Evolutionary conservation across 768 basidiomycete species (phyloP), one percentile per base, ranked within the genome.

Genomic region (Kockovaella imperatae): DNA sequence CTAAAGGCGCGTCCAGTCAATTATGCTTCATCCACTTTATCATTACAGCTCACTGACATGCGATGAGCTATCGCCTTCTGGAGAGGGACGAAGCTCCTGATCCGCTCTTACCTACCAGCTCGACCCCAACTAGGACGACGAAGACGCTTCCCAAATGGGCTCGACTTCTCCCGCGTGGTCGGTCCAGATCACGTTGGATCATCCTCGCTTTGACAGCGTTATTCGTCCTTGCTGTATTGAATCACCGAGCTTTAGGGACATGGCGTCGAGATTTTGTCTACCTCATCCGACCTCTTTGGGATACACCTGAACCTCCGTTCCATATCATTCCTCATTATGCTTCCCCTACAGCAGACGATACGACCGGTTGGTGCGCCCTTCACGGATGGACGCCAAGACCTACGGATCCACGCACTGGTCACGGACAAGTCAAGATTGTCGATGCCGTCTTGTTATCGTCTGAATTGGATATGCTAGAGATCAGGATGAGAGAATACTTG

Each of bases 391-490:
- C 38, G 14, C 29, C 47, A 21, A 17, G 57, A 20, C 35, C 30
- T 25, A 1, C 8, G 18, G 36, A 21, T 24, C 50, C 42, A 20
- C n/a, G n/a, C n/a, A n/a, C n/a, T n/a, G n/a, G n/a, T n/a, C n/a
- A n/a, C n/a, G n/a, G n/a, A n/a, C n/a, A n/a, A n/a, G n/a, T n/a
- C n/a, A 40, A 35, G 15, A 42, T 47, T 3, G 44, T 59, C 7
- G 60, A 62, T 46, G 57, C 60, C 17, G 45, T 59, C 5, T 43
- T 54, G 10, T 45, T 62, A 14, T 56, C 54, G 8, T 53, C 49
- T 24, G 57, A 62, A 35, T 39, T 62, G 18, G 60, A 62, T 40
- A 56, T 59, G 54, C 40, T 62, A n/a, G 57, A 62, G 35, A 59
- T 62, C 21, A 35, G 57, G 29, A 45, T 59, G 47, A 47, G 42